Base-by-base conservation (phyloP, 2,329 filamentous ascomycete species). In the Cladorrhinum sp. region DNA sequence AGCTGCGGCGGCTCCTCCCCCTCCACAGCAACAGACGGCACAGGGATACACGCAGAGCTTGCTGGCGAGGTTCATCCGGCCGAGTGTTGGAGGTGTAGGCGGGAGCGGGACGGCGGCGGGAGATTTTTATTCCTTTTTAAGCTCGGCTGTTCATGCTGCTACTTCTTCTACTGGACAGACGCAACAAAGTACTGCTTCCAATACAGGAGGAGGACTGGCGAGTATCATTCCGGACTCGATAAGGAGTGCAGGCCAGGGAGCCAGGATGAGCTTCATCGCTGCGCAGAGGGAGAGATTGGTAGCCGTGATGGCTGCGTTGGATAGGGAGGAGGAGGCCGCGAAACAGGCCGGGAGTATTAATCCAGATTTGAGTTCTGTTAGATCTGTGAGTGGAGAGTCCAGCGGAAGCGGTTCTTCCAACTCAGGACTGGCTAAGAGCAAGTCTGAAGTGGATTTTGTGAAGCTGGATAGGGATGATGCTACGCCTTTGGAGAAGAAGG, bases 381-480 rank as follows among this genome's bases (percentile, higher is more conserved):
- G 79, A 65, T 73, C 73, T 55, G 75, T 75, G 68, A 83, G 81
- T 63, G 83, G 78, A 1, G 75, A 95, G 66, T n/a, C n/a, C n/a
- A n/a, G n/a, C n/a, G n/a, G n/a, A n/a, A 88, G 86, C 66, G 32
- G 8, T 41, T 6, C 36, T 45, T 6, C 29, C 29, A 32, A 13
- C 29, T 6, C 7, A 6, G 85, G 79, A 2, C 76, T 96, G 68
- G 88, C 85, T 68, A 93, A 93, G 77, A 93, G 90, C 70, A 86
- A 87, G 65, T 96, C 91, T 73, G 92, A 96, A 72, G 85, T 84
- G 20, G 93, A 96, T 68, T 97, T 97, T 70, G 92, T 96, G 70
- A 90, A 91, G 72, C 91, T 96, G 66, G 90, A 95, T 36, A 36
- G 32, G 64, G 86, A 87, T 32, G 89, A 93, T 70, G 41, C 32